Evolutionary conservation across 306 rosid species (phyloP).

Genomic region (Gleditsia sinensis): DNA sequence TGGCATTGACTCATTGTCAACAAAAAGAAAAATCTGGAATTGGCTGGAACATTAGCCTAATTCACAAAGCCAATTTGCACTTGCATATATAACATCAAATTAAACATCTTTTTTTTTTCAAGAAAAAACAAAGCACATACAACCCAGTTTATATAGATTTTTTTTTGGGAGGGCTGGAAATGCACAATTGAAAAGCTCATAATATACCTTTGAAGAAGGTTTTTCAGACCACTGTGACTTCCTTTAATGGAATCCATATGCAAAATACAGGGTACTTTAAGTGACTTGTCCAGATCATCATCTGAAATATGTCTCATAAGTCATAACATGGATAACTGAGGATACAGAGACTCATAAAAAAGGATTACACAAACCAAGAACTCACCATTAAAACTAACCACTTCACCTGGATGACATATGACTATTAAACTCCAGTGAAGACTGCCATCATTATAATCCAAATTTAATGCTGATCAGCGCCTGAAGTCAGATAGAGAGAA

Average conservation of each 20-base stretch:
- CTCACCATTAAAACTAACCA: constrained; percentile 68
- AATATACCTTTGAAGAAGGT: constrained; percentile 84
- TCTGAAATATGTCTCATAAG: constrained; percentile 51
- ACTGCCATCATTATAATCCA: constrained; percentile 52
- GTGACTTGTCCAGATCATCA: constrained; percentile 50
- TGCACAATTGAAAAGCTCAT: constrained; percentile 6
- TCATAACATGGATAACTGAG: constrained; percentile 34
- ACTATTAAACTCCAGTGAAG: constrained; percentile 94
- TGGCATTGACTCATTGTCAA: not conserved
- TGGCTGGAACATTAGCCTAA: not conserved
- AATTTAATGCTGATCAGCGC: constrained; percentile 37
- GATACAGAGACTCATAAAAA: constrained; percentile 23
- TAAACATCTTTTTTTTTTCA: not conserved
- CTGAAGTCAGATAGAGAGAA: constrained; percentile 36
- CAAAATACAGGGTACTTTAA: constrained; percentile 79
- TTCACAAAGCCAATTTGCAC: not conserved
- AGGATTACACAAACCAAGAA: constrained; percentile 23
- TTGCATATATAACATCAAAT: constrained; percentile 5
- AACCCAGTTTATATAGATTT: not conserved
- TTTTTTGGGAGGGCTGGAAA: not conserved
- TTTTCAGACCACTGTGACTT: constrained; percentile 84
- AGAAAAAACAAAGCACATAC: not conserved
- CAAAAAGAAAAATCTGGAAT: not conserved
- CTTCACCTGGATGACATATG: constrained; percentile 92
- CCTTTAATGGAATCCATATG: constrained; percentile 99